Percentiles rank a stretch among this genome's conserved stretches.
Conservation (phyloP, 306 rosid species). For the Citrullus amarus region DNA sequence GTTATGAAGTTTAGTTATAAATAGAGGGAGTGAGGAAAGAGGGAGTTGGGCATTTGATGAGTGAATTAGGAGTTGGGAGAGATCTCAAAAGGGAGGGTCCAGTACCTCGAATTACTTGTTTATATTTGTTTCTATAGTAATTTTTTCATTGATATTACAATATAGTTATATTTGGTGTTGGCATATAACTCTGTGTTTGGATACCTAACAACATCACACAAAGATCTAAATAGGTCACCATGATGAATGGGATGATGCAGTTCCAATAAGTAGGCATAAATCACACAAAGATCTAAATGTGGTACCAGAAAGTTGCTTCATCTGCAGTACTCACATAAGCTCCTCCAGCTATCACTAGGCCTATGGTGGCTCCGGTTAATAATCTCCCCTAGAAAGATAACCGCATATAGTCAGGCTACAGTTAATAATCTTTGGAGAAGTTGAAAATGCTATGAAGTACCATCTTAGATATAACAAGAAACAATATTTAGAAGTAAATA, state of each 20-base stretch:
- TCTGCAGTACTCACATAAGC: slow-evolving; percentile 98
- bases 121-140: too few species aligned
- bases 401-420: not conserved
- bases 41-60: too few species aligned
- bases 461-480: not conserved
- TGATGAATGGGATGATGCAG: not conserved
- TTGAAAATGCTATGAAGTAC: not conserved
- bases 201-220: not conserved
- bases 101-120: not conserved
- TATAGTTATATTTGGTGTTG: too few species aligned
- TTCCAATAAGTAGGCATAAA: not conserved
- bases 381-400: slow-evolving; percentile 60
- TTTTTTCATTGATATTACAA: too few species aligned
- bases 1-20: too few species aligned
- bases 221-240: not conserved
- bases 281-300: slow-evolving; percentile 16
- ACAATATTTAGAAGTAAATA: not conserved
- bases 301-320: slow-evolving; percentile 99
- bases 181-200: too few species aligned
- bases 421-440: not conserved
- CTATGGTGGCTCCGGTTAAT: slow-evolving; percentile 72
- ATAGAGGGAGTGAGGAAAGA: too few species aligned
- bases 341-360: slow-evolving; percentile 79
- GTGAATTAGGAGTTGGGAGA: too few species aligned
- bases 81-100: too few species aligned